Conservation (phyloP, 2,329 filamentous ascomycete genomes). For the Pseudophaeomoniella oleicola region DNA sequence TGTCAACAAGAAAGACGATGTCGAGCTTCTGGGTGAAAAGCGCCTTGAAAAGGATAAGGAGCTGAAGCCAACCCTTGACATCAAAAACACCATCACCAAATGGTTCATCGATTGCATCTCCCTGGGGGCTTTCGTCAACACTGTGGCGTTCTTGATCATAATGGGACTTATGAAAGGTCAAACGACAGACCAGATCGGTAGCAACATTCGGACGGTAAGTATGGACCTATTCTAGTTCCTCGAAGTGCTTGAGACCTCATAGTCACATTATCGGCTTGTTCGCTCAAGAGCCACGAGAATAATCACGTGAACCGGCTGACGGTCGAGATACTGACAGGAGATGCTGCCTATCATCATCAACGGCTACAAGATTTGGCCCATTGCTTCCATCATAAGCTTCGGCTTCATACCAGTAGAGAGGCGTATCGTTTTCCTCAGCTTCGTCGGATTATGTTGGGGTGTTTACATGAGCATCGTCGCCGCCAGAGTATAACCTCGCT, state of each 20-base stretch:
- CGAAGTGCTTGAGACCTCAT: too few relatives aligned
- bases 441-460: slow-evolving; percentile 23
- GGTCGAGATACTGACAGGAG: slow-evolving; percentile 16
- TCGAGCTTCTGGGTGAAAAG: slow-evolving; percentile 4
- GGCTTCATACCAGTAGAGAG: slow-evolving; percentile 20
- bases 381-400: slow-evolving; percentile 23
- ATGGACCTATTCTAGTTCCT: neutral
- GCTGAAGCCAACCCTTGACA: too few relatives aligned
- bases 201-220: slow-evolving; percentile 19
- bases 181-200: slow-evolving; percentile 16
- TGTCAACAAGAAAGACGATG: slow-evolving; percentile 1
- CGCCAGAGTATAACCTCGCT: too few relatives aligned
- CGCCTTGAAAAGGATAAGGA: too few relatives aligned
- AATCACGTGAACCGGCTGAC: too few relatives aligned
- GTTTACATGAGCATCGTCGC: slow-evolving; percentile 22
- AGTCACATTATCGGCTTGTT: too few relatives aligned
- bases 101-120: slow-evolving; percentile 45
- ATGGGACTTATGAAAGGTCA: slow-evolving; percentile 34
- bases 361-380: slow-evolving; percentile 24
- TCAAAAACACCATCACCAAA: slow-evolving; percentile 39
- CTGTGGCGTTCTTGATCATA: slow-evolving; percentile 38
- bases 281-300: slow-evolving; percentile 1
- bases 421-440: slow-evolving; percentile 18
- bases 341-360: slow-evolving; percentile 20
- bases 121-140: slow-evolving; percentile 41